Conservation (phyloP, 1,284 basidiomycete species). For the Hypsizygus ulmarius region DNA sequence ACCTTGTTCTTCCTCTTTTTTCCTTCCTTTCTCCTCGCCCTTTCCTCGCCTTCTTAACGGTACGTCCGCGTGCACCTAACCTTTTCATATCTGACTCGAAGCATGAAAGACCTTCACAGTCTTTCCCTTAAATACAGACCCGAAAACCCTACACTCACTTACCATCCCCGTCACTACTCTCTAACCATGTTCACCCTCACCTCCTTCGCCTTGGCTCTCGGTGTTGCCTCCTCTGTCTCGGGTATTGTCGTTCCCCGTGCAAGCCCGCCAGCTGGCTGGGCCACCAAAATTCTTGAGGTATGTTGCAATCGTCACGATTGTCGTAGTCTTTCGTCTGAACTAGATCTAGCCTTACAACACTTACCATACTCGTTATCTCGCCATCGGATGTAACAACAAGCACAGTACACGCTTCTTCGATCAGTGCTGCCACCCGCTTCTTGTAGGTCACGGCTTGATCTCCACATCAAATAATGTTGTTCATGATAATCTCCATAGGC, state of each 20-base stretch:
- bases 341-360: slow-evolving; percentile 43
- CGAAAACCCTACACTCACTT: slow-evolving; percentile 27
- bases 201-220: slow-evolving; percentile 48
- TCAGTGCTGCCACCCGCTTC: slow-evolving; percentile 46
- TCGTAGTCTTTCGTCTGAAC: slow-evolving; percentile 13
- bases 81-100: slow-evolving; percentile 27
- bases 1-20: slow-evolving; percentile 20
- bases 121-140: slow-evolving; percentile 32
- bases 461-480: background rate
- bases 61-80: slow-evolving; percentile 28
- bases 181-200: slow-evolving; percentile 44
- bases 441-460: slow-evolving; percentile 33
- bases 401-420: slow-evolving; percentile 70
- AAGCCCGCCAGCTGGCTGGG: slow-evolving; percentile 43
- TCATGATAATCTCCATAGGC: slow-evolving; percentile 30
- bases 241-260: slow-evolving; percentile 46
- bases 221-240: slow-evolving; percentile 40
- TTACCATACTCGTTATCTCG: slow-evolving; percentile 61
- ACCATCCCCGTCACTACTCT: slow-evolving; percentile 21
- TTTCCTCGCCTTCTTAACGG: slow-evolving; percentile 22
- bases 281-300: slow-evolving; percentile 43
- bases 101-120: slow-evolving; percentile 18
- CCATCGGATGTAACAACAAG: slow-evolving; percentile 53
- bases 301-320: slow-evolving; percentile 25
- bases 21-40: slow-evolving; percentile 21